phyloP scores from a whole-genome alignment of 305 asterid species.

The Fraxinus paxiana region DNA sequence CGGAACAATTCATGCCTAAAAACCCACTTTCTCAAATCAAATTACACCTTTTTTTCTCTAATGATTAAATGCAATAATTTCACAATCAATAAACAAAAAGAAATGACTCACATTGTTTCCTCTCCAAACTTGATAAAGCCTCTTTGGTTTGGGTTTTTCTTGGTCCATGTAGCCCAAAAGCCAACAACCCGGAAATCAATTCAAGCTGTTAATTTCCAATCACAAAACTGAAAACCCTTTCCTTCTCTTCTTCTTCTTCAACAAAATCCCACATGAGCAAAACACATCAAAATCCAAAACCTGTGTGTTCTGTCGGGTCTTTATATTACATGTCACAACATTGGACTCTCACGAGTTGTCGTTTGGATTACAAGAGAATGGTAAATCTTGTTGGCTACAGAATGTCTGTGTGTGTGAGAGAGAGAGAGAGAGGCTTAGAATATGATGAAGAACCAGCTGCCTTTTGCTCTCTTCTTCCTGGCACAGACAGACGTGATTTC shows the following conservation, averaged over 20 bases:
- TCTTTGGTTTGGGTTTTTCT: constrained; percentile 32
- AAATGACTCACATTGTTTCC: constrained; percentile 64
- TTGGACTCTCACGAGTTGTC: neutral
- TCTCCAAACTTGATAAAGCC: constrained; percentile 70
- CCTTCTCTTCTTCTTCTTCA: neutral
- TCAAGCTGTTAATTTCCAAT: neutral
- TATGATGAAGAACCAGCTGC: constrained; percentile 36
- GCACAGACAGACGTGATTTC: constrained; percentile 23
- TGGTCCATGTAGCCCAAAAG: constrained; percentile 30
- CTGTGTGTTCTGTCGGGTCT: constrained; percentile 6
- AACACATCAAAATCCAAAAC: constrained; percentile 10
- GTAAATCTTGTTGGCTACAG: constrained; percentile 6
- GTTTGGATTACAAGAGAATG: neutral
- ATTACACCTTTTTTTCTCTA: neutral
- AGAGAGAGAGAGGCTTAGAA: constrained; percentile 1
- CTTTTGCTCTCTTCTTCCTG: constrained; percentile 19
- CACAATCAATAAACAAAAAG: neutral
- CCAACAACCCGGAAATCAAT: neutral
- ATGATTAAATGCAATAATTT: neutral
- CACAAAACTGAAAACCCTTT: constrained; percentile 14
- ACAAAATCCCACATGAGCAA: neutral
- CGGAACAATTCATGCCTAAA: neutral
- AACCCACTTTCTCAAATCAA: neutral
- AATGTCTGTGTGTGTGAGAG: neutral
- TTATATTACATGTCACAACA: neutral